Evolutionary conservation across 2,329 filamentous ascomycete species (phyloP), one percentile per base, ranked within the genome.

Genomic region (Colletotrichum sp.): DNA sequence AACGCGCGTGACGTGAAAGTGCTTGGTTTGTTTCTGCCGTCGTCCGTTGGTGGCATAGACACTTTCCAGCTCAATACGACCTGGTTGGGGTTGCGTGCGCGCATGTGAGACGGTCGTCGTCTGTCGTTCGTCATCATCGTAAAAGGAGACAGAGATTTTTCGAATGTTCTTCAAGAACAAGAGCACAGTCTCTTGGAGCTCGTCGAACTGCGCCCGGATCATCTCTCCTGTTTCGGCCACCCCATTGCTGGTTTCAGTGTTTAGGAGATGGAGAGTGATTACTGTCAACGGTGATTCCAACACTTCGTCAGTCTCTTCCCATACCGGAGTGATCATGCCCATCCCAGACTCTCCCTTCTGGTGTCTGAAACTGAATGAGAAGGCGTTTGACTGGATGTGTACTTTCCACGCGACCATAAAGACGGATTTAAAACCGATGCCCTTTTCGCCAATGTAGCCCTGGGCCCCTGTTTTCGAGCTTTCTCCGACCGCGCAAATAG

Each of bases 401-500:
- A 87, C 88, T 32, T 84, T 85, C 73, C 81, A 84, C 0, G 88
- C 87, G 0, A 83, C 88, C 79, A 84, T 89, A 76, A 90, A 90
- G 1, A 88, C 87, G 0, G 88, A 88, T 75, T 90, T 90, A 81
- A 90, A 90, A 0, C 88, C 88, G 18, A 90, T 88, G 12, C 88
- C 88, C 70, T 90, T 89, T 71, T 87, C 87, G 4, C 88, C 88
- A n/a, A 88, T 88, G 55, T 88, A 89, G 1, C 85, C 85, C 8
- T 85, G 82, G 0, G 81, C 80, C 2, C 78, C 80, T 0, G 78
- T 82, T 71, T 90, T 90, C 6, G 89, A 87, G 78, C 89, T 90
- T 18, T 85, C 67, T 1, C 86, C 86, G 2, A 89, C 82, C 2
- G 79, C 69, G 77, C 89, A 91, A 24, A 91, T 87, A 0, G 89